These are phyloP conservation scores for Ceratocystis smalleyi DNA, from an alignment of 2,329 filamentous ascomycete genomes.

Conservation along the genomic window DNA sequence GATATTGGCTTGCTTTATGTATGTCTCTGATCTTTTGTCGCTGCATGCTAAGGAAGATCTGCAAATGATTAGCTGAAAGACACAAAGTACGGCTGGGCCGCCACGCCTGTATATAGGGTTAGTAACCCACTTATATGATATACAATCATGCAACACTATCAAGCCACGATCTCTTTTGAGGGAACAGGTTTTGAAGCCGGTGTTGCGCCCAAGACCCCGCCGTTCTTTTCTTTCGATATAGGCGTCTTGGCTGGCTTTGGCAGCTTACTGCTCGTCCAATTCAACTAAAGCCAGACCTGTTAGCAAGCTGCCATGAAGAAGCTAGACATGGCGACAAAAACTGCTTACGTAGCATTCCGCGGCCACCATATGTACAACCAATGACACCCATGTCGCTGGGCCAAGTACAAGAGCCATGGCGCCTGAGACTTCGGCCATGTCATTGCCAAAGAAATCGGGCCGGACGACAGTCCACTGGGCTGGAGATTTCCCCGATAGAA, in stretches of 20 bases:
- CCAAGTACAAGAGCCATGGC: not conserved
- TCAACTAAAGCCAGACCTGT: not conserved
- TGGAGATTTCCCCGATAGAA: not conserved
- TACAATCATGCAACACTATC: not conserved
- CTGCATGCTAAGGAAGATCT: not conserved
- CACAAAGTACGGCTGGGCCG: not conserved
- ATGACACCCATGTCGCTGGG: not conserved
- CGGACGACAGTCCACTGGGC: not conserved
- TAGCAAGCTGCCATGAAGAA: not conserved
- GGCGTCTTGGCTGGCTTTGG: not conserved
- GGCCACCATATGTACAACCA: not conserved
- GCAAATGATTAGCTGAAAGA: not conserved
- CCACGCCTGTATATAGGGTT: not conserved
- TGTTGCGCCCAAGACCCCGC: not conserved
- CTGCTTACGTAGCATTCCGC: conserved; percentile 8
- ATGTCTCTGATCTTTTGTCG: not conserved
- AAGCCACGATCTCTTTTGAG: not conserved
- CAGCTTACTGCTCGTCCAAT: not conserved
- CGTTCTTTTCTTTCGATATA: not conserved
- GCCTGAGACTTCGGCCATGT: not conserved
- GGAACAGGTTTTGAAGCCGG: not conserved
- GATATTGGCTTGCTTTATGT: not conserved
- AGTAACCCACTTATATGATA: not conserved
- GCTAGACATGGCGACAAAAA: not conserved
- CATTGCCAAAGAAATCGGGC: not conserved